Evolutionary conservation across 2,329 filamentous ascomycete genomes (phyloP), one percentile per base, ranked within the genome.

Genomic region (Verruconis gallopava): DNA sequence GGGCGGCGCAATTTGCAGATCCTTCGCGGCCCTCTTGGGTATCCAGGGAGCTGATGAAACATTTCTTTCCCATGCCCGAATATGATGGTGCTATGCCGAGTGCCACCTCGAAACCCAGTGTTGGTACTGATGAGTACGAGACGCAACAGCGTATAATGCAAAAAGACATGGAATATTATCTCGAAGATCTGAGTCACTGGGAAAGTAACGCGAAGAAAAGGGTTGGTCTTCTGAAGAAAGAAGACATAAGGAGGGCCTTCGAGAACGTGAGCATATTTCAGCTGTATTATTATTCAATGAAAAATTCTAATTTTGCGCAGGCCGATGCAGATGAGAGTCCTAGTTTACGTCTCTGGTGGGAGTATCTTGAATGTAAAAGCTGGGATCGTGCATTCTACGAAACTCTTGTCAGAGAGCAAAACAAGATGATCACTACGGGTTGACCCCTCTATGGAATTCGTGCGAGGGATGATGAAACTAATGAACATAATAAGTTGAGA

Each of bases 321-420:
- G 55, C 59, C 25, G 65, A 68, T 50, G 52, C 55, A 1, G 63
- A 59, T 28, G 51, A 56, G 4, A 54, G 57, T 9, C 58, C 59
- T 1, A 64, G 63, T 4, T 51, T 69, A 5, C 55, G 66, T 14
- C 55, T 68, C 18, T 66, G 59, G 60, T 67, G 62, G 61, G 64
- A 69, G 51, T 69, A 68, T 39, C 53, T 69, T 20, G 48, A 66
- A 50, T 68, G 64, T 44, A 53, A 61, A 3, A 52, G 53, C 12
- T 69, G 58, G 51, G 61, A 64, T 37, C 41, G 46, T 9, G 55
- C 54, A 2, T 65, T 68, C 52, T 67, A 67, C 46, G 49, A 59
- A 3, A 52, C 58, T 50, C 54, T 68, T 5, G 57, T 62, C 15
- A 43, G 42, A 4, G 15, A 40, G 12, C 40, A 33, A 30, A 30